A percentile compares a stretch with the other conserved stretches of the same genome.
Evolutionary conservation across 2,329 filamentous ascomycete genomes (phyloP).

Genomic region (Diaporthe nobilis): DNA sequence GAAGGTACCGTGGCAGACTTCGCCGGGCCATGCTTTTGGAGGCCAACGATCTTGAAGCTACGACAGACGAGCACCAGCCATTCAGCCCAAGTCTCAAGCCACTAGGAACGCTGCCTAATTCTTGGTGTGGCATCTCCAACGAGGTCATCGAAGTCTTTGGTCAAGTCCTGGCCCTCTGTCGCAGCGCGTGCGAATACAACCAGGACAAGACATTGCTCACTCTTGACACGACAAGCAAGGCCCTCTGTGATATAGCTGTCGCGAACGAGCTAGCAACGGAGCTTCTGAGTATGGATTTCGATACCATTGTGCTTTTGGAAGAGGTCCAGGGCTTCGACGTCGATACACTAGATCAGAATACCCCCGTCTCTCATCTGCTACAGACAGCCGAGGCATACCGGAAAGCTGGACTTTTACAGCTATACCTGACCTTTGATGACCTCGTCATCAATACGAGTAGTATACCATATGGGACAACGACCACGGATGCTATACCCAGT

Average conservation of each 20-base stretch:
- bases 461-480: fast-evolving
- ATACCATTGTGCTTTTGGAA: background rate
- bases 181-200: background rate
- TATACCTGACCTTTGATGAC: background rate
- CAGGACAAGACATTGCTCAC: background rate
- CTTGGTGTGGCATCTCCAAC: background rate
- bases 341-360: background rate
- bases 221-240: background rate
- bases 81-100: background rate
- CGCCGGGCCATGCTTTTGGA: background rate
- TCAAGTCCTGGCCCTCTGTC: background rate
- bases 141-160: background rate
- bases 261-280: background rate
- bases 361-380: background rate
- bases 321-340: background rate
- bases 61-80: background rate
- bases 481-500: background rate
- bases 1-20: background rate
- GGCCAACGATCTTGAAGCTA: background rate
- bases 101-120: background rate
- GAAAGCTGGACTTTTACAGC: background rate
- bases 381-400: background rate
- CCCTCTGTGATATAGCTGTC: background rate
- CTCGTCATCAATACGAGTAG: background rate
- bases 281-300: background rate